A percentile compares a stretch with the other conserved stretches of the same genome.
phyloP scores from a whole-genome alignment of 1,139 yeast species.

The Zygosaccharomyces sapae region DNA sequence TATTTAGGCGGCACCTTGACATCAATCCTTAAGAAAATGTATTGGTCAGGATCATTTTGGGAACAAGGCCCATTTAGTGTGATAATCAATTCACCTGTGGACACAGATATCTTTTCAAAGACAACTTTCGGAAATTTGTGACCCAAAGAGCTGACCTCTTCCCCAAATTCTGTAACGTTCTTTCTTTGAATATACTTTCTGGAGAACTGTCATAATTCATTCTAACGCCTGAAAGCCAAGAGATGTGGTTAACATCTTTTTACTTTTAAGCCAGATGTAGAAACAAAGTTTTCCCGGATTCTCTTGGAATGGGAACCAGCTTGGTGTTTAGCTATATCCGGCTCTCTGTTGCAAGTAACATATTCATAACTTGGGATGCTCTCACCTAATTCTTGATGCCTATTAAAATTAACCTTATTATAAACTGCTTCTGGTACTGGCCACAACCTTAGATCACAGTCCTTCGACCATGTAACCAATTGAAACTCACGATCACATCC shows the following conservation, averaged over 20 bases:
- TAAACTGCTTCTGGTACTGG: slow-evolving; percentile 60
- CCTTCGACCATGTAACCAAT: slow-evolving; percentile 91
- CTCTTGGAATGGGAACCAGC: slow-evolving; percentile 22
- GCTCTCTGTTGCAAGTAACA: slow-evolving; percentile 50
- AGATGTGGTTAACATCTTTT: slow-evolving; percentile 60
- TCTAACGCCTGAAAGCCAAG: slow-evolving; percentile 92
- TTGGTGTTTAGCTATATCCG: slow-evolving; percentile 28
- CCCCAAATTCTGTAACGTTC: slow-evolving; percentile 70
- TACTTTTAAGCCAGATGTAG: slow-evolving; percentile 37
- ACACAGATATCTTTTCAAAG: slow-evolving; percentile 82
- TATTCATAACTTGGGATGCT: slow-evolving; percentile 46
- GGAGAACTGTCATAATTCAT: slow-evolving; percentile 40
- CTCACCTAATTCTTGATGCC: slow-evolving; percentile 39
- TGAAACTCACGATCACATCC: slow-evolving; percentile 77
- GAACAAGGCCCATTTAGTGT: slow-evolving; percentile 76
- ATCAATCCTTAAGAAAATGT: slow-evolving; percentile 66
- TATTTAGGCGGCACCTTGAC: slow-evolving; percentile 66
- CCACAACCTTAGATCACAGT: slow-evolving; percentile 81
- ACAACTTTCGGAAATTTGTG: slow-evolving; percentile 83
- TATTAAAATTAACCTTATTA: slow-evolving; percentile 52
- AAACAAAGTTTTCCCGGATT: slow-evolving; percentile 39
- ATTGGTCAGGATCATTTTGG: slow-evolving; percentile 42
- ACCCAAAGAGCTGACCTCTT: slow-evolving; percentile 85
- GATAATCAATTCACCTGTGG: slow-evolving; percentile 73
- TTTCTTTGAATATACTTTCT: slow-evolving; percentile 42